Base-by-base conservation (phyloP, 495 filamentous ascomycete genomes). In the Tuber melanosporum region DNA sequence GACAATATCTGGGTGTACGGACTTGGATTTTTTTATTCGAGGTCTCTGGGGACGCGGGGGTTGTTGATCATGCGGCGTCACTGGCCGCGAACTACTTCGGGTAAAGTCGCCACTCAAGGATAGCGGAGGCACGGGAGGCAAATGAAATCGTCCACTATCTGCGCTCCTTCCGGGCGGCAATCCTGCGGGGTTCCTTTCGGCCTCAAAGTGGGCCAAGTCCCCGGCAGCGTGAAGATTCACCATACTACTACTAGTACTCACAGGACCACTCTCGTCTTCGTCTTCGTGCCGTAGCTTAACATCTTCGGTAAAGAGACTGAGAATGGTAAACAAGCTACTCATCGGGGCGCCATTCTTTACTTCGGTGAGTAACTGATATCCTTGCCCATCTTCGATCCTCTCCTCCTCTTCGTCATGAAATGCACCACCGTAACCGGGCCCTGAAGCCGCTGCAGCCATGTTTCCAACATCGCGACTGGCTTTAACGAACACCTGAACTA, bases 401-500 rank as follows among this genome's bases (percentile, higher is more conserved):
- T 87, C 85, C 66, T 90, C 89, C 46, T 93, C 90, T 39, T 90
- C 88, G 36, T 93, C 92, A 32, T 91, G 90, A n/a, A 91, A 90
- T 3, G 87, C 82, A 26, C 81, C 81, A 42, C 81, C 81, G 70
- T 77, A 77, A 66, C 82, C 75, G 77, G 47, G 71, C 36, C 78
- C 75, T 8, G 80, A 72, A 52, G 73, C 81, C 46, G 78, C 84
- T 36, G 73, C 77, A 52, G 85, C 86, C 43, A 85, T 83, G 42
- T 82, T 83, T 41, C 85, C 82, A 4, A 85, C 85, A 66, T 92
- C 88, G 20, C 90, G 89, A 32, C 89, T 89, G 32, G 95, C 97
- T 83, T 97, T 98, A 82, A 98, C 95, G 84, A 98, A 99, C 66
- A 99, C 98, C 85, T 99, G 94, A 2, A 99, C 96, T 76, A 98